A percentile compares a stretch with the other conserved stretches of the same genome.
Conservation (phyloP, 371 early-diverging fungal species). For the Quaeritorhiza haematococci region DNA sequence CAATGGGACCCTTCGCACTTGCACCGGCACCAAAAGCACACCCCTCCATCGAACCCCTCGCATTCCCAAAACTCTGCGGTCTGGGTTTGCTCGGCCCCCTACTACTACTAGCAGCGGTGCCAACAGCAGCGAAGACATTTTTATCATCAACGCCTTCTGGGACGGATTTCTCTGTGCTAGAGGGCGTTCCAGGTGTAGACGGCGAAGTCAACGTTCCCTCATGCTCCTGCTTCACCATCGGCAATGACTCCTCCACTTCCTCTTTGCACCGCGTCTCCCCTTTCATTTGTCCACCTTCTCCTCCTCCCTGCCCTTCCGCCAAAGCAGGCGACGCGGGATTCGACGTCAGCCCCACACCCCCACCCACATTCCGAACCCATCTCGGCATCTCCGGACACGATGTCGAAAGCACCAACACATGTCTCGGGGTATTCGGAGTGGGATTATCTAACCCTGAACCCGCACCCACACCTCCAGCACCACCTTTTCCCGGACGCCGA, state of each 20-base stretch:
- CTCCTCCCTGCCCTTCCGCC: background rate
- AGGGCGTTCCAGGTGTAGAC: too few species aligned
- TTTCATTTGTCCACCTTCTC: background rate
- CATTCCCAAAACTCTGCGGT: too few species aligned
- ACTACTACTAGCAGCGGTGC: too few species aligned
- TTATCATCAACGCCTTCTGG: too few species aligned
- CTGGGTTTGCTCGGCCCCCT: too few species aligned
- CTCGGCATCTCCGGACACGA: background rate
- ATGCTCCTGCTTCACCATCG: background rate
- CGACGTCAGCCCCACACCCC: background rate
- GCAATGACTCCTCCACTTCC: background rate
- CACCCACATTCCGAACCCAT: background rate
- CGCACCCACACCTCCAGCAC: background rate
- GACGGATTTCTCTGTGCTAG: too few species aligned
- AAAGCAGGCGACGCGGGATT: background rate
- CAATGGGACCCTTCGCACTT: too few species aligned
- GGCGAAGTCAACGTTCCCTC: background rate
- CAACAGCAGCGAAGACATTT: too few species aligned
- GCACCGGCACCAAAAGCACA: too few species aligned
- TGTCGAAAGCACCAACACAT: background rate
- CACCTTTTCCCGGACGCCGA: background rate
- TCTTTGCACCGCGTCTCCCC: too few species aligned
- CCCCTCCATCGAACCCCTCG: too few species aligned
- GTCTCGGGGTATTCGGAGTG: too few species aligned
- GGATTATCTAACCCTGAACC: background rate